Conservation (phyloP, 208 protist genomes). For the Leishmania braziliensis region DNA sequence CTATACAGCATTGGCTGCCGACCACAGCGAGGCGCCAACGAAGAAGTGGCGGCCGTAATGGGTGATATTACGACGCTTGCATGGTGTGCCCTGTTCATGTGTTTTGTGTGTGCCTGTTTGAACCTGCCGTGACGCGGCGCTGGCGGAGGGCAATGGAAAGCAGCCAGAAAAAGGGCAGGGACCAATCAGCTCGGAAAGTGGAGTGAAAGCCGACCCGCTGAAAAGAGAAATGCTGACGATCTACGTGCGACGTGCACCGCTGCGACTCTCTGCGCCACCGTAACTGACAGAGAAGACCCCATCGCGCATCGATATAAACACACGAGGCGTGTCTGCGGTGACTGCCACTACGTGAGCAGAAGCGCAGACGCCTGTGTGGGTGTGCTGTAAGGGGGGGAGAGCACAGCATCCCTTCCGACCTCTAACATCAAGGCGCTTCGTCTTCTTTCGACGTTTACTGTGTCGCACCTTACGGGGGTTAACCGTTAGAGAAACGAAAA, state of each 20-base stretch:
- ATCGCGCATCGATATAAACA: background rate
- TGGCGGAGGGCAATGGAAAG: background rate
- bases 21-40: background rate
- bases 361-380: background rate
- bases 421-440: background rate
- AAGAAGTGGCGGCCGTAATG: background rate
- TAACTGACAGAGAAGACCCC: background rate
- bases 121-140: background rate
- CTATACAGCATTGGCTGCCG: background rate
- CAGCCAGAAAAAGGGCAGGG: background rate
- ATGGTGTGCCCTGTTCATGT: background rate
- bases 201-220: background rate
- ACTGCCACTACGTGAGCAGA: background rate
- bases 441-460: background rate
- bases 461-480: background rate
- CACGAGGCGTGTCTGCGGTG: background rate
- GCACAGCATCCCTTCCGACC: background rate
- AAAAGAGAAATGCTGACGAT: background rate
- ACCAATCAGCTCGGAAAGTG: background rate
- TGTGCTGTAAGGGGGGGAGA: background rate
- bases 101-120: background rate
- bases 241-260: background rate
- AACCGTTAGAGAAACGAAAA: background rate
- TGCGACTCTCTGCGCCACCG: background rate
- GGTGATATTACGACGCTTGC: background rate